Base-by-base conservation (phyloP, 2,329 filamentous ascomycete genomes). In the Lachnellula occidentalis region DNA sequence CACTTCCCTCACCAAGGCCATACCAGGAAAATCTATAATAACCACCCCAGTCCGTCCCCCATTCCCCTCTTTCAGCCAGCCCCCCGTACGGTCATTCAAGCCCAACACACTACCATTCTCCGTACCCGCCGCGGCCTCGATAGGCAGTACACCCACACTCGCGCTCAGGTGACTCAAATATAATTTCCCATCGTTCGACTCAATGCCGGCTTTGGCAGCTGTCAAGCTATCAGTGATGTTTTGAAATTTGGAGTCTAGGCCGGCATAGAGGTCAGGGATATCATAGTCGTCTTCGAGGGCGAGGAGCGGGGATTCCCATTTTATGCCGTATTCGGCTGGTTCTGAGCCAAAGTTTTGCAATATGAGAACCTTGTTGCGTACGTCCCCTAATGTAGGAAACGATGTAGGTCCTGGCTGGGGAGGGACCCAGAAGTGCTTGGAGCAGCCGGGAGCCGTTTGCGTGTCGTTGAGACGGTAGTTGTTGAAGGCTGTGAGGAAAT, bases 161-260 rank as follows among this genome's bases (percentile, higher is more conserved):
- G 76, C 77, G 15, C 74, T 78, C 21, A 77, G 59, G 61, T 79
- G 77, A 17, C 74, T 70, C 15, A 79, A 67, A 59, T 73, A 78
- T 15, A 79, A 65, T 7, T 55, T 31, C 62, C 50, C 39, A 43
- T 47, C 46, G 21, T 45, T 24, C 17, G 65, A 63, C 15, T 61
- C 53, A 3, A 65, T 62, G 4, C 60, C 51, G 4, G 27, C 8
- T 66, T 62, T 68, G 5, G 76, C 74, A 24, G 63, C 65, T 55
- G 69, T 66, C 24, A 79, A 69, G 14, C 73, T 73, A 34, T 65
- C 58, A 14, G 43, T 27, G 9, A 31, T 31, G 27, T 8, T 9
- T 31, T 31, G 43, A 3, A 46, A 79, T 63, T 79, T 79, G 54
- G 72, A 67, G n/a, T 71, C 67, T 4, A 79, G 71, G 57, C 73